phyloP scores from a whole-genome alignment of 2,329 filamentous ascomycete species.

The Emergomyces pasteurianus region DNA sequence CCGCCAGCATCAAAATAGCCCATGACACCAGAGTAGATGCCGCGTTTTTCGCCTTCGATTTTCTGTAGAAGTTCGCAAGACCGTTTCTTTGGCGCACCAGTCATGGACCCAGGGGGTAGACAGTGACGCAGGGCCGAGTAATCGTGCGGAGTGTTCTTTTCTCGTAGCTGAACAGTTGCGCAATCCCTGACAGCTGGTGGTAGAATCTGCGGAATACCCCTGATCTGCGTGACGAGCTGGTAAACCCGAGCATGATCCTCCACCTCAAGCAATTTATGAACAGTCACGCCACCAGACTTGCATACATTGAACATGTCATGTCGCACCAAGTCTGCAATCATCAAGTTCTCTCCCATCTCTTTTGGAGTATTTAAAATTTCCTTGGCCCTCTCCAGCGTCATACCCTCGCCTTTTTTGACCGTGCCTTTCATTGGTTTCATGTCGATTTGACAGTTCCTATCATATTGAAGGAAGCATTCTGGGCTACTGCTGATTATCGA shows the following conservation, averaged over 20 bases:
- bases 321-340: slow-evolving; percentile 91
- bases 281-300: slow-evolving; percentile 58
- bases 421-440: slow-evolving; percentile 97
- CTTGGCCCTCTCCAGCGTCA: slow-evolving; percentile 60
- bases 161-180: neutral
- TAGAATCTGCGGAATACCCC: slow-evolving; percentile 39
- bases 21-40: slow-evolving; percentile 77
- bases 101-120: slow-evolving; percentile 88
- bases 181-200: slow-evolving; percentile 10
- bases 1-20: slow-evolving; percentile 82
- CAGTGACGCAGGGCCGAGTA: slow-evolving; percentile 65
- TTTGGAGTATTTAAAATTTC: slow-evolving; percentile 67
- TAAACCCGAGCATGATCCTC: slow-evolving; percentile 88
- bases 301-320: slow-evolving; percentile 83
- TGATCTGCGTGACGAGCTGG: slow-evolving; percentile 81
- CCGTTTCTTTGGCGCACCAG: slow-evolving; percentile 84
- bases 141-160: slow-evolving; percentile 30
- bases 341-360: slow-evolving; percentile 89
- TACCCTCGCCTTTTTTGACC: slow-evolving; percentile 60
- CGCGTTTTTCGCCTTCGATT: slow-evolving; percentile 53
- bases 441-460: slow-evolving; percentile 32
- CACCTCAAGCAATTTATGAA: slow-evolving; percentile 71
- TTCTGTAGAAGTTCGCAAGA: slow-evolving; percentile 69
- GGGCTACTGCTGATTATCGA: slow-evolving; percentile 75
- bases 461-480: slow-evolving; percentile 72